Evolutionary conservation across 345 rosid species (phyloP), one percentile per base, ranked within the genome.

Genomic region (Hibiscus trionum): DNA sequence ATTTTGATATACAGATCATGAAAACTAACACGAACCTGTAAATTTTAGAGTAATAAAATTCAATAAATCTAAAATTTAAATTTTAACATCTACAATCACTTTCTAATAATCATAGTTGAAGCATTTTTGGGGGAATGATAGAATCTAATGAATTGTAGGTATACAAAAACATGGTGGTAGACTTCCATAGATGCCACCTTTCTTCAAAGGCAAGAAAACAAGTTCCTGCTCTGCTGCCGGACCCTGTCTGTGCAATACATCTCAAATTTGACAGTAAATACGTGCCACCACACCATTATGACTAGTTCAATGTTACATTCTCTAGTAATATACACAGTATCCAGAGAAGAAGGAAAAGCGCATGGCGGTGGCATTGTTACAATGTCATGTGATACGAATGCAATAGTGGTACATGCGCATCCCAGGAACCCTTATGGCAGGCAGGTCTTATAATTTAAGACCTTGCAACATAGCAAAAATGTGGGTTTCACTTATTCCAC

Each of bases 311-410:
- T 33, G 79, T 77, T 78, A 77, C 84, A 78, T 74, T 76, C 73
- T 61, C 72, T 15, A 62, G 73, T 79, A 80, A 80, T 78, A 75
- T 82, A 80, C 84, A 85, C 66, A 77, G 7, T 67, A 62, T 49
- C 11, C 3, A 3, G 68, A 31, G 6, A 71, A 66, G 8, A 69
- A 57, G 24, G 37, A 49, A 70, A 67, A n/a, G 72, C 66, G 60
- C 55, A 65, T n/a, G 78, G 50, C 7, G 6, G 74, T 74, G 50
- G 60, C 76, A 52, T 15, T 59, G 73, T 78, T 71, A 83, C 77
- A 75, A 74, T 57, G 60, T 52, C 49, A 44, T 46, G 33, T 35
- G 26, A 62, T 62, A 16, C 19, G 12, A 21, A 0, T 58, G 58
- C 31, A 21, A 57, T 76, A 15, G 74, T 42, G 71, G 70, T 39